Evolutionary conservation across 768 basidiomycete species (phyloP).

Genomic region (Auriscalpium microsporum): DNA sequence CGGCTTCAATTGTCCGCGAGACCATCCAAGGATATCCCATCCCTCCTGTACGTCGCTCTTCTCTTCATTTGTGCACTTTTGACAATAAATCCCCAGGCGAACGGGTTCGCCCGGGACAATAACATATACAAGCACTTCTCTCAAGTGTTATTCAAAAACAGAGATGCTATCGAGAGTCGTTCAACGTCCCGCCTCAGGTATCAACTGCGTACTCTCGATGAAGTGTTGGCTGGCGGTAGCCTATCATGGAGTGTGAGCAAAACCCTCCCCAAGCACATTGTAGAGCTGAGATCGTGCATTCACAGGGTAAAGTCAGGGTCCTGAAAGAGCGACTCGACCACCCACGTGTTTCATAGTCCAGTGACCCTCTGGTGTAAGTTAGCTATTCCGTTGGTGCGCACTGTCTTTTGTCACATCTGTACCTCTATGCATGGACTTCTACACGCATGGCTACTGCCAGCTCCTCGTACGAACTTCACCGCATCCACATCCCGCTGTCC

Average conservation of each 20-base stretch:
- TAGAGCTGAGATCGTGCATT: conserved; percentile 20
- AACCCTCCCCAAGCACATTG: conserved; percentile 14
- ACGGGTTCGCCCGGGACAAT: conserved; percentile 90
- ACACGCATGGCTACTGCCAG: background rate
- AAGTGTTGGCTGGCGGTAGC: conserved; percentile 26
- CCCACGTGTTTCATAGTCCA: background rate
- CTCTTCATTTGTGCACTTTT: background rate
- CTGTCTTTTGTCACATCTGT: background rate
- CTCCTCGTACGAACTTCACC: background rate
- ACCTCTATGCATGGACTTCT: background rate
- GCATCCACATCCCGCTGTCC: background rate
- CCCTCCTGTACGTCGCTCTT: conserved; percentile 45
- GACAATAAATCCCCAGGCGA: conserved; percentile 36
- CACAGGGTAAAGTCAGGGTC: conserved; percentile 44
- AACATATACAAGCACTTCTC: conserved; percentile 68
- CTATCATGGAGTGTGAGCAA: conserved; percentile 52
- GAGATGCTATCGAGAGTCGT: conserved; percentile 35
- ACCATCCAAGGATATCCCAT: conserved; percentile 54
- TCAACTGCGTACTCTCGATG: conserved; percentile 52
- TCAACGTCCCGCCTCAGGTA: conserved; percentile 54
- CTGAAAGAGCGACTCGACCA: background rate
- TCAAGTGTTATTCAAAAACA: conserved; percentile 31
- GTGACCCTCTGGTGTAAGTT: background rate
- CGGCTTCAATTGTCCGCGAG: conserved; percentile 64
- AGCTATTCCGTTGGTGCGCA: background rate